phyloP scores from a whole-genome alignment of 2,329 filamentous ascomycete genomes.

The Aspergillus glaucus region DNA sequence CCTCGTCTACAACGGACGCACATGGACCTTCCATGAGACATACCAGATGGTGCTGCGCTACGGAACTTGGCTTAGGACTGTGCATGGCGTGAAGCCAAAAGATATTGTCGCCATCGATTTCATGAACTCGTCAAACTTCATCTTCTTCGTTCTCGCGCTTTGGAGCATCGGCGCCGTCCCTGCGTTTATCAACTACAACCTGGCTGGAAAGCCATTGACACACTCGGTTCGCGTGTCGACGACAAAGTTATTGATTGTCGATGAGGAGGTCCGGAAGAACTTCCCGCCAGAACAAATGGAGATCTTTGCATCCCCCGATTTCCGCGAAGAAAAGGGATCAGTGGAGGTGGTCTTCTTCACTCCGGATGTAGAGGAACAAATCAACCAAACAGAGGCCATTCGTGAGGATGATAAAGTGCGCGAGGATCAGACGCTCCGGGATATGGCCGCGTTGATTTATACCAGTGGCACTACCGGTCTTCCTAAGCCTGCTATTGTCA shows the following conservation, averaged over 20 bases:
- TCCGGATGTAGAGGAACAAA: constrained; percentile 50
- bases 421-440: constrained; percentile 44
- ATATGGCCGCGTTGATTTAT: constrained; percentile 71
- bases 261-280: constrained; percentile 56
- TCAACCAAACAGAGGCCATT: constrained; percentile 45
- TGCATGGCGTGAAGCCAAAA: constrained; percentile 56
- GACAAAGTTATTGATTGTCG: constrained; percentile 62
- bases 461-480: constrained; percentile 81
- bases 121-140: constrained; percentile 71
- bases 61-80: constrained; percentile 65
- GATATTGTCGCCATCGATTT: constrained; percentile 78
- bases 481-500: constrained; percentile 71
- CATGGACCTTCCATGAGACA: constrained; percentile 67
- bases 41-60: constrained; percentile 68
- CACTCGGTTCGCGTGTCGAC: constrained; percentile 69
- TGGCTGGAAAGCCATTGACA: constrained; percentile 61
- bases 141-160: constrained; percentile 69
- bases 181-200: constrained; percentile 83
- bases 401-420: constrained; percentile 56
- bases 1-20: constrained; percentile 61
- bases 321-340: constrained; percentile 37
- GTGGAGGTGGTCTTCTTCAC: constrained; percentile 60
- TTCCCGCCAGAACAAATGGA: constrained; percentile 37
- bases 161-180: constrained; percentile 80
- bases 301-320: constrained; percentile 34